Evolutionary conservation across 805 yeast genomes (phyloP).

Genomic region (Yarrowia divulgata): DNA sequence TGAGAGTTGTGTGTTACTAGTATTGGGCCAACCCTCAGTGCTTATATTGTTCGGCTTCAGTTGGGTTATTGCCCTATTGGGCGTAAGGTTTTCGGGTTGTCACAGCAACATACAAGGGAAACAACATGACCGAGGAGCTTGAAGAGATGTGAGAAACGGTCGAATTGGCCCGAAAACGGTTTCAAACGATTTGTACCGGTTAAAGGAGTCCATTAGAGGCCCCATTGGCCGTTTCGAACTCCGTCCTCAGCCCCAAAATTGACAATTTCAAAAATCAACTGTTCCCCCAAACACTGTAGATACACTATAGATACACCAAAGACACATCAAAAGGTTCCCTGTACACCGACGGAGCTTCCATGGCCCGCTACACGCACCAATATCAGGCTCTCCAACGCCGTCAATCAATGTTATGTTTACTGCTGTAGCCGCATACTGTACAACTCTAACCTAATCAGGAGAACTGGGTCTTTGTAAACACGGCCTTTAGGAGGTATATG

Average conservation of each 20-base stretch:
- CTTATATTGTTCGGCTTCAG: conserved; percentile 34
- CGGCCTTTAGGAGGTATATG: neutral
- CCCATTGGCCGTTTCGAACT: neutral
- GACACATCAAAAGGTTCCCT: neutral
- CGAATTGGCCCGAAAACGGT: neutral
- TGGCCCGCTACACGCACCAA: neutral
- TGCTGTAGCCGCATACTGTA: conserved; percentile 37
- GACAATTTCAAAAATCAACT: neutral
- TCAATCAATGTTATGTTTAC: conserved; percentile 34
- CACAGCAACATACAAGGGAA: conserved; percentile 1
- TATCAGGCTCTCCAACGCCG: neutral
- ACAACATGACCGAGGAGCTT: neutral
- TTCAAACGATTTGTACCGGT: neutral
- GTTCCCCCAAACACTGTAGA: neutral
- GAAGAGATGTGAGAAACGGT: neutral
- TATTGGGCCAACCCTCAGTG: conserved; percentile 1
- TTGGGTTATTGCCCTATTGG: conserved; percentile 37
- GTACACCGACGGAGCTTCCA: neutral
- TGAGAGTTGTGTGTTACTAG: neutral
- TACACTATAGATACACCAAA: neutral
- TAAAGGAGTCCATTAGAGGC: neutral
- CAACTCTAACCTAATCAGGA: conserved; percentile 11
- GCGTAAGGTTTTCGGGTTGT: conserved; percentile 22
- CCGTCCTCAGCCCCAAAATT: neutral
- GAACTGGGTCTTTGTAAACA: conserved; percentile 18